These are phyloP conservation scores for Nicotiana tabacum DNA, from an alignment of 257 asterid species.

Conservation along the genomic window DNA sequence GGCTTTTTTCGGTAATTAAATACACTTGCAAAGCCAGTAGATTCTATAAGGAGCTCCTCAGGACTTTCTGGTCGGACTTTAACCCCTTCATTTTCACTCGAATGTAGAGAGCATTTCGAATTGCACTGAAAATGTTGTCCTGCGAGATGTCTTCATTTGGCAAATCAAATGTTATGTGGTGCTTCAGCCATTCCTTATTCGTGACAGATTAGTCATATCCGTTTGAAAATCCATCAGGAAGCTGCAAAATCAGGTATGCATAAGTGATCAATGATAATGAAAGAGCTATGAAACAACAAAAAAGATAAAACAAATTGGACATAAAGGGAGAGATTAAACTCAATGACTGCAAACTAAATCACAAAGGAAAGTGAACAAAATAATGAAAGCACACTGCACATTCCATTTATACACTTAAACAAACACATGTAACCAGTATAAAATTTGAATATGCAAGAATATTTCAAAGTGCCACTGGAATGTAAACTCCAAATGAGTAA, in stretches of 20 bases:
- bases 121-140: not conserved
- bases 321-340: not conserved
- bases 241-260: conserved; percentile 4
- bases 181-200: too few relatives aligned
- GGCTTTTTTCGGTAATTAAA: conserved; percentile 11
- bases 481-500: too few relatives aligned
- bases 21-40: conserved; percentile 7
- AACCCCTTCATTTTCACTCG: not conserved
- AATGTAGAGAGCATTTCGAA: not conserved
- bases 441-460: too few relatives aligned
- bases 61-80: not conserved
- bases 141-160: not conserved
- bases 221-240: not conserved
- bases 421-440: too few relatives aligned
- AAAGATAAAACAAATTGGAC: not conserved
- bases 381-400: too few relatives aligned
- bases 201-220: not conserved
- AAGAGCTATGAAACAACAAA: not conserved
- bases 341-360: not conserved
- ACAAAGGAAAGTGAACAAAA: not conserved
- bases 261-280: conserved; percentile 5
- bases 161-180: too few relatives aligned
- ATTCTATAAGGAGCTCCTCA: conserved; percentile 1
- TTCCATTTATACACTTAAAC: too few relatives aligned
- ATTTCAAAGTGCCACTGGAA: too few relatives aligned